phyloP scores from a whole-genome alignment of 768 basidiomycete genomes.

The Paxillus rubicundulus region DNA sequence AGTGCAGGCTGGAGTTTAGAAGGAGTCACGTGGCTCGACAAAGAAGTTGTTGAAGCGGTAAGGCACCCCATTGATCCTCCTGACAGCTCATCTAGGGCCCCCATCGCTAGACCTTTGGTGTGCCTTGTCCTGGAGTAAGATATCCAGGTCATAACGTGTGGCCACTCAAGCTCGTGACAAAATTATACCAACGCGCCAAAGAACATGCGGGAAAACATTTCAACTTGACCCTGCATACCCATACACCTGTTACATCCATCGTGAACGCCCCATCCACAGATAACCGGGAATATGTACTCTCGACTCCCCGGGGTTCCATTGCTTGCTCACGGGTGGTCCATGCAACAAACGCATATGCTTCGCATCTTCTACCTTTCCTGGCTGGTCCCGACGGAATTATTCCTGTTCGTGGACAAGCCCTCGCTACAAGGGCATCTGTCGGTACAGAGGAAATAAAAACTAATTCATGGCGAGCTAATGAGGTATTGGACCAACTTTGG shows the following conservation, averaged over 20 bases:
- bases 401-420: slow-evolving; percentile 71
- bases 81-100: neutral
- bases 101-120: slow-evolving; percentile 27
- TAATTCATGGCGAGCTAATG: slow-evolving; percentile 47
- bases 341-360: slow-evolving; percentile 83
- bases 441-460: slow-evolving; percentile 39
- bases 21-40: slow-evolving; percentile 44
- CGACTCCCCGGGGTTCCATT: slow-evolving; percentile 66
- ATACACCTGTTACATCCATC: slow-evolving; percentile 63
- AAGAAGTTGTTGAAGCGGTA: slow-evolving; percentile 49
- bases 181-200: slow-evolving; percentile 49
- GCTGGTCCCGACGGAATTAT: slow-evolving; percentile 52
- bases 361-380: slow-evolving; percentile 72
- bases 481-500: slow-evolving; percentile 8
- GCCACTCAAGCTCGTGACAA: slow-evolving; percentile 79
- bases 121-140: slow-evolving; percentile 50
- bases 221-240: slow-evolving; percentile 62
- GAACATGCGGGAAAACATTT: slow-evolving; percentile 27
- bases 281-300: slow-evolving; percentile 10
- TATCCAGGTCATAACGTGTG: slow-evolving; percentile 65
- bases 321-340: slow-evolving; percentile 68
- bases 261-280: slow-evolving; percentile 7
- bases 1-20: slow-evolving; percentile 49
- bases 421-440: slow-evolving; percentile 44
- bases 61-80: slow-evolving; percentile 4